Base-by-base conservation (phyloP, 306 rosid genomes). In the Leucaena leucocephala region DNA sequence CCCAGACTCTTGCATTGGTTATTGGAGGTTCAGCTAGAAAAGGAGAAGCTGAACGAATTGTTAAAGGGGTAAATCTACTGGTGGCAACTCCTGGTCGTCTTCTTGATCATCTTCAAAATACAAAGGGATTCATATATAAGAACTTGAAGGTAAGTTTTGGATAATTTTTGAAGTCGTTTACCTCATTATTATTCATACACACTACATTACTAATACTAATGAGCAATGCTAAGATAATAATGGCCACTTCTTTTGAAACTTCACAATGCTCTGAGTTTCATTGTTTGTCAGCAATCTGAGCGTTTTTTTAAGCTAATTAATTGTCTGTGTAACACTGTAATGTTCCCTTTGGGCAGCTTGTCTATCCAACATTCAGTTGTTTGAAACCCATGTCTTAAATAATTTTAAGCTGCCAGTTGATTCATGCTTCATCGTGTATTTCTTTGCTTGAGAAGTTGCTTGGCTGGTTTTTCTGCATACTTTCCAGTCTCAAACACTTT, bases 71-170 rank as follows among this genome's bases (percentile, higher is more conserved):
- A 8, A 95, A 95, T 85, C 75, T 95, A 16, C 85, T 95, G 84
- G 92, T 95, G 43, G 99, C 94, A 11, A 95, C 99, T 3, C 98
- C 99, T 36, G 99, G 99, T 33, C 97, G 99, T 13, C 97, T 95
- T 75, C 93, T 95, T 55, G 99, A 95, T 68, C 99, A 95, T 85
- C 96, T 95, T 59, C 95, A 91, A 82, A 86, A 88, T 76, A 95
- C 99, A 1, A 95, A 86, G 81, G 97, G 95, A 36, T 95, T 95
- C 57, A 64, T 93, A 65, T 89, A 55, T 75, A 93, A 89, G 81
- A 91, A 86, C 81, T 80, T 95, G 87, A 91, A 90, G 95, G 98
- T 91, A 58, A 42, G 44, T 27, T 70, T 58, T 15, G n/a, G 58
- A 79, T 78, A 38, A 21, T 39, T 74, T 34, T 2, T 50, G 14